Base-by-base conservation (phyloP, 139 green algal genomes). In the Gonium pectorale region DNA sequence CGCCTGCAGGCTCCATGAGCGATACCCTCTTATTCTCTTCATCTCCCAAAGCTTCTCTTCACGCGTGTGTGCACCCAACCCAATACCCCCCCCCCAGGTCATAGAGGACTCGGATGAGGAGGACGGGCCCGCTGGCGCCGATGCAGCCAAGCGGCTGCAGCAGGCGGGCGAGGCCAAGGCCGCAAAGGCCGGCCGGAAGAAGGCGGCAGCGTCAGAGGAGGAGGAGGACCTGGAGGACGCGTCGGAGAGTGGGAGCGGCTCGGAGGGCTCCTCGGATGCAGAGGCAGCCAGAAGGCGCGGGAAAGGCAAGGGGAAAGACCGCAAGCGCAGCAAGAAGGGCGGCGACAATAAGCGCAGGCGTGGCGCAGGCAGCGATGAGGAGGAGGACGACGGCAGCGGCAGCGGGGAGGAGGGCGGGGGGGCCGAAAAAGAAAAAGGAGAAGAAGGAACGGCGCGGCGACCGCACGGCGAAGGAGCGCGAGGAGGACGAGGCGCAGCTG, bases 201-300 rank as follows among this genome's bases (percentile, higher is more conserved):
- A 59, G 35, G n/a, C 22, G 33, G 13, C 19, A 33, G 3, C 13
- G 19, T 4, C 27, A 59, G 15, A 67, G 27, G 41, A 29, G 3
- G 62, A 64, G 60, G 43, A 64, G 15, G 75, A 83, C 35, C 11
- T 52, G 43, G 77, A 83, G 13, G 77, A 83, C 24, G 77, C 73
- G 21, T 40, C 60, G 0, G 68, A 77, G 29, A n/a, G n/a, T n/a
- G 68, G 2, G 33, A 63, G 59, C 40, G 38, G 40, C 9, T n/a
- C n/a, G n/a, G n/a, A n/a, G n/a, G 27, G 13, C 21, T 41, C 69
- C 29, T 27, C 7, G 69, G 44, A 78, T 2, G 69, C 62, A n/a
- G 71, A 67, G 49, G 71, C 46, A 54, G 46, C 46, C 46, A 54
- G 46, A 15, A 54, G 13, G 26, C 38, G 24, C 11, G 62, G 56